Evolutionary conservation across 106 monocot genomes (phyloP), one percentile per base, ranked within the genome.

Genomic region (Dendrobium nobile): DNA sequence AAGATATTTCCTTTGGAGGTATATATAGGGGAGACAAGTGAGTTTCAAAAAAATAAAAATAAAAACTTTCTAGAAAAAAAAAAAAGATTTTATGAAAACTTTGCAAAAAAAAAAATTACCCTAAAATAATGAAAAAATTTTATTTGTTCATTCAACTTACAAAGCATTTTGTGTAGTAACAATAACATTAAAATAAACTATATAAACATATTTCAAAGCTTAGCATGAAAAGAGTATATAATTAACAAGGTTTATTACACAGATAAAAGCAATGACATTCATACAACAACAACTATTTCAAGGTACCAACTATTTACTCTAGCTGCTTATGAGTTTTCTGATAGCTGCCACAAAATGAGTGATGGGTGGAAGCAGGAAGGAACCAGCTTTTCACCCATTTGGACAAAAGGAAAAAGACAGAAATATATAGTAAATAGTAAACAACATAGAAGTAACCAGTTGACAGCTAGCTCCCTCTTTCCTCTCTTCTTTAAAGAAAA

Each of bases 301-400:
- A 65, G 64, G 64, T 65, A 26, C 64, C 64, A 65, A 20, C 20
- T 22, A 7, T 11, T 26, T 4, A 20, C 33, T 70, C 31, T 37
- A 31, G 13, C 33, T 13, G 31, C 22, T 61, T 61, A 19, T 61
- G 61, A 61, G 19, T 4, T 7, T n/a, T n/a, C 22, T 20, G 10
- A 61, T 61, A 61, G 4, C 61, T 31, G 70, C 70, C 33, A 70
- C 70, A 70, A 70, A 70, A 70, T n/a, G 70, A 70, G 70, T 65
- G 64, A 65, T 65, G 64, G 64, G 22, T 65, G 64, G n/a, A 24
- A 65, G 26, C 64, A 22, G 70, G 33, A 70, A 70, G 33, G 70
- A 70, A 37, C 70, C 37, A 70, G 70, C 27, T 70, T 70, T 70
- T 37, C 70, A n/a, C 22, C 31, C 37, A 70, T 70, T 37, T 70